Evolutionary conservation across 2,329 filamentous ascomycete genomes (phyloP), one percentile per base, ranked within the genome.

Genomic region (Cryphonectria naterciae): DNA sequence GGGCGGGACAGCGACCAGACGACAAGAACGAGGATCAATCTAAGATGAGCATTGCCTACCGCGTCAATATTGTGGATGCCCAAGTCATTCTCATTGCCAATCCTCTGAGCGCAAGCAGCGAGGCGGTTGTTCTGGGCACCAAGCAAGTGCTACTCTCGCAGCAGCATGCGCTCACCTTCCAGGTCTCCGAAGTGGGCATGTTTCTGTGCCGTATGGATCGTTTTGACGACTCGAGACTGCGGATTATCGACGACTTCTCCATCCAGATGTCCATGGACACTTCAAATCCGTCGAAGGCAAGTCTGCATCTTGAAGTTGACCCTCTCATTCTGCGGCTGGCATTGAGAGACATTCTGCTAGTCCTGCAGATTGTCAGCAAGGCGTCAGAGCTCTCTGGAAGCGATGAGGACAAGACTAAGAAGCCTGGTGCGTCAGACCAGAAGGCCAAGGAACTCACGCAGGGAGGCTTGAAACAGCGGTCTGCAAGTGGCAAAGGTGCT

Each of bases 141-240:
- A 97, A 98, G 79, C 95, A 99, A 79, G 90, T 98, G 17, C 86
- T 98, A 1, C 86, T 98, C 15, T 97, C 95, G 1, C 93, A 97
- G 76, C 97, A 99, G 79, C 94, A 98, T 82, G 93, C 95, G 11
- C 87, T 97, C 75, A 98, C 96, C 0, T 87, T 99, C 78, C 95
- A 99, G 78, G 90, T 99, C 2, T 95, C 94, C 10, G 91, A 98
- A 77, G 89, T 98, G 68, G 96, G 96, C 75, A 99, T 99, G 96
- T 99, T 98, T 80, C 82, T 99, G 43, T 99, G 97, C 78, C 92
- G 96, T 17, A 99, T 99, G 96, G 97, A 99, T 80, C 93, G 91
- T 74, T 98, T 98, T 75, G 95, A 99, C 75, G 94, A 93, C 4
- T 95, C 92, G 56, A 90, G 94, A 52, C 86, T 99, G 63, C 91